A percentile compares a stretch with the other conserved stretches of the same genome.
Conservation (phyloP, 768 basidiomycete genomes). For the Leucocoprinus sp. region DNA sequence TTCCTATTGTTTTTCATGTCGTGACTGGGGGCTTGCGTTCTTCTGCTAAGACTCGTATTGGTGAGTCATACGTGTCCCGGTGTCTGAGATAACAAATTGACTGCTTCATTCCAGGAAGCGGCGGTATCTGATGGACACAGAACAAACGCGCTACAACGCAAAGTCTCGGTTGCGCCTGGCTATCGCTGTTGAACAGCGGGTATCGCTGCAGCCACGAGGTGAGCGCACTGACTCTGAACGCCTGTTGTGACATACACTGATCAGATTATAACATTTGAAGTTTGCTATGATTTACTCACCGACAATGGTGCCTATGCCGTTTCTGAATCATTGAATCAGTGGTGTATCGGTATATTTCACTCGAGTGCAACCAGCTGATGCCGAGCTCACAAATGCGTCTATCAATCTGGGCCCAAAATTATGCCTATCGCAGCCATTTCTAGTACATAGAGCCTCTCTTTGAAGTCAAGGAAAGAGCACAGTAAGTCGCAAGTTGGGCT, state of each 20-base stretch:
- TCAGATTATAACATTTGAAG: neutral
- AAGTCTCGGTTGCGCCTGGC: neutral
- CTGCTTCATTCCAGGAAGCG: neutral
- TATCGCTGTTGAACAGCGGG: neutral
- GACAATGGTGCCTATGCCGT: neutral
- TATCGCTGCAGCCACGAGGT: neutral
- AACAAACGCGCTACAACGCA: neutral
- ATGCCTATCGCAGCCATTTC: neutral
- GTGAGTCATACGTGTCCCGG: neutral
- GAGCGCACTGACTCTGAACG: neutral
- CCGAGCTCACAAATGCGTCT: neutral
- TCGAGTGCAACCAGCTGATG: neutral
- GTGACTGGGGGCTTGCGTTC: neutral
- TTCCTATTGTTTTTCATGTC: neutral
- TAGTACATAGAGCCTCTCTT: neutral
- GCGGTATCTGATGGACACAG: slow-evolving; percentile 3
- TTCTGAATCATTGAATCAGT: neutral
- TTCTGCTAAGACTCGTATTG: too few relatives aligned
- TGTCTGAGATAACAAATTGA: slow-evolving; percentile 3
- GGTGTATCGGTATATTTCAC: neutral
- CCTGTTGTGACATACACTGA: neutral
- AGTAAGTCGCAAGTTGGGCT: too few relatives aligned
- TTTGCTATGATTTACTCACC: neutral
- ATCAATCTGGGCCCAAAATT: neutral
- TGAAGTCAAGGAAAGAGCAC: too few relatives aligned